Evolutionary conservation across 352 stramenopile genomes (phyloP), one percentile per base, ranked within the genome.

Genomic region (Phytophthora melonis): DNA sequence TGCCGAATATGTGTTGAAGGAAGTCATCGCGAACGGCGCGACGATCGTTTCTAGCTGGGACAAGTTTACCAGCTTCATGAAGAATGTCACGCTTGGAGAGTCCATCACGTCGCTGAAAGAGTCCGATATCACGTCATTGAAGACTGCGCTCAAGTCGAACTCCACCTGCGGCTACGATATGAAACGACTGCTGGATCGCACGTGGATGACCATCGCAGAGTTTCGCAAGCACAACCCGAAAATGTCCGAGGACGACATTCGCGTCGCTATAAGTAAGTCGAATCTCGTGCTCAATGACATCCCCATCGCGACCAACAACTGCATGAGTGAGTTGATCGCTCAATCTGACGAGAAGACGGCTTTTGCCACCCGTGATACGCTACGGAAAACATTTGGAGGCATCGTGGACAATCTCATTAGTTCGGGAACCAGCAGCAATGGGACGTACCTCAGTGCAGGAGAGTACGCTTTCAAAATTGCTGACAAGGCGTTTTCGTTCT

Each of bases 201-300:
- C 57, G 4, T 66, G 57, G 66, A 72, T 66, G 57, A 57, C 36
- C 3, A 59, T 72, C 13, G 30, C 34, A 63, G 66, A 63, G 50
- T 45, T 58, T 23, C 57, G 58, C 11, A 72, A 47, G 23, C 47
- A 66, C 4, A 65, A 66, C 18, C 59, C 66, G 5, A 36, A 50
- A 36, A 73, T 73, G 47, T 73, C 57, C 3, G 64, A 68, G 21
- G 59, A 64, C 19, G 39, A 63, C 8, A 72, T 66, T 36, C 69
- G 58, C 19, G 62, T 69, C 11, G 59, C 21, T 19, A 62, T 63
- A 50, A 66, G 58, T 32, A 30, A 66, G 39, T 82, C 78, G 53
- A 53, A 80, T 32, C 25, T 84, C 4, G 70, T 84, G 21, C 58
- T 85, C 7, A 77, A 78, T 25, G 79, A 87, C 10, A 74, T 86